These are phyloP conservation scores for Tinospora cordifolia DNA, from an alignment of 164 flowering plant genomes.

Conservation along the genomic window DNA sequence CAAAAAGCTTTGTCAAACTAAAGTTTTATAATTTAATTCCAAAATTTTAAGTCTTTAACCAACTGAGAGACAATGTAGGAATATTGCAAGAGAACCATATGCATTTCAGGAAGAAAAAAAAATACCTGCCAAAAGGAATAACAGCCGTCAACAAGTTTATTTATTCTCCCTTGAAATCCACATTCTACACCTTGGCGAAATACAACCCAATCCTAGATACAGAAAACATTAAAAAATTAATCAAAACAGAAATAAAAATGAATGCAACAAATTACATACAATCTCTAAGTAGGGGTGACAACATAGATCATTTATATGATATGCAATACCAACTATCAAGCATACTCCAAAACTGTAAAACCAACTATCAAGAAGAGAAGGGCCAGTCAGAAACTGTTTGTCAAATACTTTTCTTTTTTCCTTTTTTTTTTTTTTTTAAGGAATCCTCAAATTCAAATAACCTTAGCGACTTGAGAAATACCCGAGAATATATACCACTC, in stretches of 20 bases:
- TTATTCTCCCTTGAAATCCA: constrained; percentile 94
- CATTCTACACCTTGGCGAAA: constrained; percentile 86
- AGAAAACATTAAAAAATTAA: not conserved
- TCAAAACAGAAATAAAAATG: not conserved
- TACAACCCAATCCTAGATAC: constrained; percentile 72
- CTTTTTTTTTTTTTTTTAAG: too few relatives aligned
- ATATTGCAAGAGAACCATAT: not conserved
- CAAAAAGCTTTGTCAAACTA: too few relatives aligned
- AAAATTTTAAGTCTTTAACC: too few relatives aligned
- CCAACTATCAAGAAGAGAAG: too few relatives aligned
- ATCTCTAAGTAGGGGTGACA: not conserved
- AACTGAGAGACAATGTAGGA: not conserved
- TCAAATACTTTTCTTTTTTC: too few relatives aligned
- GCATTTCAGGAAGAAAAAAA: not conserved
- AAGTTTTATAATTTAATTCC: not conserved
- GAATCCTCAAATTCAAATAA: too few relatives aligned
- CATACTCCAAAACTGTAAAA: too few relatives aligned
- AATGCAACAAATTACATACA: not conserved
- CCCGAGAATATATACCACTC: too few relatives aligned
- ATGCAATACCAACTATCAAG: too few relatives aligned
- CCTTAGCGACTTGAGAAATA: too few relatives aligned
- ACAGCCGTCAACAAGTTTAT: constrained; percentile 96
- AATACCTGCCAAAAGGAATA: constrained; percentile 98
- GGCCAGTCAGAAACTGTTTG: too few relatives aligned
- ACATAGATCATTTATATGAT: not conserved